phyloP scores from a whole-genome alignment of 352 stramenopile genomes.

The Halophytophthora polymorphica region DNA sequence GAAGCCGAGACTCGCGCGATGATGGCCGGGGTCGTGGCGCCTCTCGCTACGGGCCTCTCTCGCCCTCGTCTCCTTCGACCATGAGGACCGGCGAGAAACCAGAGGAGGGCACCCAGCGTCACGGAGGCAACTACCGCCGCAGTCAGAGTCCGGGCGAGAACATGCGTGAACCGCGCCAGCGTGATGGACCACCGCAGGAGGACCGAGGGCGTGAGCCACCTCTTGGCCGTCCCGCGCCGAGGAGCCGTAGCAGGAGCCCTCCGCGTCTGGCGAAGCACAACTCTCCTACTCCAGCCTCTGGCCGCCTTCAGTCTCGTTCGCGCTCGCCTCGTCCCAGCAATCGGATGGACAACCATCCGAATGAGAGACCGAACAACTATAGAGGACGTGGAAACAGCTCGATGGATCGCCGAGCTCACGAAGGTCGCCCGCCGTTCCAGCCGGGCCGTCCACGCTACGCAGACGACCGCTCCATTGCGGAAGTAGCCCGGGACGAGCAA shows the following conservation, averaged over 20 bases:
- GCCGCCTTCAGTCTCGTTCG: slow-evolving; percentile 20
- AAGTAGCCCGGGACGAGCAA: slow-evolving; percentile 47
- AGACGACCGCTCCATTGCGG: slow-evolving; percentile 49
- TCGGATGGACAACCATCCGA: slow-evolving; percentile 13
- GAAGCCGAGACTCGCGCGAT: slow-evolving; percentile 14
- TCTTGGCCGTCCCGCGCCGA: slow-evolving; percentile 12
- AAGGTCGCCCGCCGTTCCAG: slow-evolving; percentile 18
- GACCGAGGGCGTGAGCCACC: slow-evolving; percentile 21
- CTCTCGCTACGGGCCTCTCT: slow-evolving; percentile 10
- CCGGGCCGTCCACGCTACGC: slow-evolving; percentile 25
- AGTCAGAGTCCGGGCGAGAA: slow-evolving; percentile 14
- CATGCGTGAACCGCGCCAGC: slow-evolving; percentile 16
- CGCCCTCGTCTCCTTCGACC: slow-evolving; percentile 21
- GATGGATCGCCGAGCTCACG: slow-evolving; percentile 17
- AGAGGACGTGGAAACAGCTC: slow-evolving; percentile 23
- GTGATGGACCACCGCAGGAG: slow-evolving; percentile 15
- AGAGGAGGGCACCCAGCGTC: slow-evolving; percentile 11
- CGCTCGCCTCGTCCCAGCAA: slow-evolving; percentile 21
- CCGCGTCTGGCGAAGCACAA: slow-evolving; percentile 27
- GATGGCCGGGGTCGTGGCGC: slow-evolving; percentile 13
- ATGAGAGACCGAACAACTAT: slow-evolving; percentile 14
- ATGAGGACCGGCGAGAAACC: slow-evolving; percentile 18
- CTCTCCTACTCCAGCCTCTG: slow-evolving; percentile 9
- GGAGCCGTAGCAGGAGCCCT: slow-evolving; percentile 27
- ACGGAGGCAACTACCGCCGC: slow-evolving; percentile 23